phyloP scores from a whole-genome alignment of 192 early-diverging fungal species.

The Coemansia sp. region DNA sequence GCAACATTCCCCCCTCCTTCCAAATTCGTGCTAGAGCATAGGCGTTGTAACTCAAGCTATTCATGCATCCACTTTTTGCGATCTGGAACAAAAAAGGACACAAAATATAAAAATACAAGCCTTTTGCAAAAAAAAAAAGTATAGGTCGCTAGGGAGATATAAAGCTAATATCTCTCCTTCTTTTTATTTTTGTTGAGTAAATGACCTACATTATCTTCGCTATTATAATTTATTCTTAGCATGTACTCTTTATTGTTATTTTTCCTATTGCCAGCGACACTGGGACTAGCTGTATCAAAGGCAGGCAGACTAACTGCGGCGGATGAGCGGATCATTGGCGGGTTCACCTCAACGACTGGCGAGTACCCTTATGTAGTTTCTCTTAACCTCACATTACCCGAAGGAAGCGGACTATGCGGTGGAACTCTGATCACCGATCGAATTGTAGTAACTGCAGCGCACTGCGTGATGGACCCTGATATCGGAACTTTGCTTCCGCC shows the following conservation, averaged over 20 bases:
- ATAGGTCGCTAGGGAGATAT: not conserved
- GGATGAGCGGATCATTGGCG: constrained; percentile 44
- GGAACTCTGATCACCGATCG: constrained; percentile 35
- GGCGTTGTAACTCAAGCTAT: not conserved
- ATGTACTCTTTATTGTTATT: not conserved
- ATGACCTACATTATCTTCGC: not conserved
- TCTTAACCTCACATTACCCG: constrained; percentile 17
- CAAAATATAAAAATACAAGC: no score
- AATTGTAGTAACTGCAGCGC: constrained; percentile 38
- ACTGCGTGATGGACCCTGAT: constrained; percentile 36
- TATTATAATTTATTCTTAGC: not conserved
- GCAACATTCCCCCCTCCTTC: not conserved
- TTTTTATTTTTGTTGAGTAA: not conserved
- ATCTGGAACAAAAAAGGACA: not conserved
- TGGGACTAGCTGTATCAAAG: not conserved
- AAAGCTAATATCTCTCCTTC: not conserved
- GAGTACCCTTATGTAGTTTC: constrained; percentile 29
- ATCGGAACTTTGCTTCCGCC: not conserved
- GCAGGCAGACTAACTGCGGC: not conserved
- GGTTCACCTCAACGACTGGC: constrained; percentile 6
- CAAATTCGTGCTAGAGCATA: not conserved
- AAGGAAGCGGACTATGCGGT: constrained; percentile 33
- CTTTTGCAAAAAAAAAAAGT: no score
- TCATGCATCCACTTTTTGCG: not conserved
- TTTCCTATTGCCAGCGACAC: not conserved